Evolutionary conservation across 1,284 basidiomycete species (phyloP), one percentile per base, ranked within the genome.

Genomic region (Malassezia yamatoensis): DNA sequence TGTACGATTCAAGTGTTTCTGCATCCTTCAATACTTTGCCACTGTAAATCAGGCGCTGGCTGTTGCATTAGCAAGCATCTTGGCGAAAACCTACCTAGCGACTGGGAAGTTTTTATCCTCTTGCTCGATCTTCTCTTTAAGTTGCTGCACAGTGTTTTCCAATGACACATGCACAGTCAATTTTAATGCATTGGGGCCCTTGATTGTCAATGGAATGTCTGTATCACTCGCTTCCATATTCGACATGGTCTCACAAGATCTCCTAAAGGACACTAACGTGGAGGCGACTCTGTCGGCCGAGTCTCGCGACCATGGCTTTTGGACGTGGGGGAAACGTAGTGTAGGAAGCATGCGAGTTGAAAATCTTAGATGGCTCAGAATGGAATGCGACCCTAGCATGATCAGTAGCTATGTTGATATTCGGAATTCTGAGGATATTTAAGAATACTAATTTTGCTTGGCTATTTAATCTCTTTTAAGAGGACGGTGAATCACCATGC

Each of bases 1-100:
- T 70, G 66, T 73, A 73, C 16, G 60, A 54, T 12, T 60, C 53
- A 9, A 73, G 57, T 11, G 60, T 54, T 40, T 70, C 64, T 2
- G 66, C 63, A 43, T 73, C 70, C 51, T 73, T 73, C 42, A 73
- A 62, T 11, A 73, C 70, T 52, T 73, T 73, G 42, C 70, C 70
- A 36, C 62, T 62, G 55, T 73, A 72, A 54, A 73, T 73, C 35
- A 73, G 60, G 16, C 70, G 55, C 49, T 71, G 70, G 15, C 62
- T 57, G 46, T 1, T 32, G 9, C 39, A 43, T 16, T 42, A 43
- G 12, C 12, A 6, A 9, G n/a, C 18, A 32, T 15, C 21, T 51
- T 20, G 32, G 16, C 24, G 10, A 16, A 3, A n/a, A 42, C 60
- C 32, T 38, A 62, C 61, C 54, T 55, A 40, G 69, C 70, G n/a